Base-by-base conservation (phyloP, 1,284 basidiomycete genomes). In the Ceratobasidium sp. region DNA sequence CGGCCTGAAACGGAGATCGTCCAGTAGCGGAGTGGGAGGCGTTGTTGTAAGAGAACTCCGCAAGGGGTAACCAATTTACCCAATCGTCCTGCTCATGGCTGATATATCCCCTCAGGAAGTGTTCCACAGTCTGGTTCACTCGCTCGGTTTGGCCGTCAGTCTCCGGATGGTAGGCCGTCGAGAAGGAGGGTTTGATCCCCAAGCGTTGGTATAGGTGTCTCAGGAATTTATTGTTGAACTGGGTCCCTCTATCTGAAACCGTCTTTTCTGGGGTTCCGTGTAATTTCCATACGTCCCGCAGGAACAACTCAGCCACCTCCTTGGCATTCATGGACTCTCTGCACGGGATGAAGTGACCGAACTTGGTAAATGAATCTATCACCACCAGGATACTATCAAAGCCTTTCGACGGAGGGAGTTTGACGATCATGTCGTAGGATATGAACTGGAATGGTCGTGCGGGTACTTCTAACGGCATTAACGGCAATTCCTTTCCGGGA, bases 111-210 rank as follows among this genome's bases (percentile, higher is more conserved):
- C n/a, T n/a, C n/a, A n/a, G n/a, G n/a, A n/a, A n/a, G n/a, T n/a
- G n/a, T 59, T 81, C 79, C 0, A 82, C 43, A 0, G 52, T 50
- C 61, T 81, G 79, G 71, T 82, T 82, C 9, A 79, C 75, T 0
- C 75, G 38, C 75, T 83, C 81, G 0, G 79, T 80, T 47, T 82
- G 80, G 0, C 82, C 81, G 63, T 83, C 79, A 0, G 80, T 78
- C 59, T 82, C 75, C 0, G 79, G 81, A 62, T 81, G 81, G 49
- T 77, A 80, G 0, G 81, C 77, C 0, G 80, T 81, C 1, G 75
- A 77, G 44, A 74, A 74, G 58, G 54, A 75, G 43, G 41, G 77
- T 49, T 73, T 73, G 63, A 76, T 76, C 26, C 52, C 26, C 0
- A 78, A 70, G 0, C 73, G 30, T 11, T 74, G 5, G 26, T 58